phyloP scores from a whole-genome alignment of 768 basidiomycete species.

The Amanita muscaria region DNA sequence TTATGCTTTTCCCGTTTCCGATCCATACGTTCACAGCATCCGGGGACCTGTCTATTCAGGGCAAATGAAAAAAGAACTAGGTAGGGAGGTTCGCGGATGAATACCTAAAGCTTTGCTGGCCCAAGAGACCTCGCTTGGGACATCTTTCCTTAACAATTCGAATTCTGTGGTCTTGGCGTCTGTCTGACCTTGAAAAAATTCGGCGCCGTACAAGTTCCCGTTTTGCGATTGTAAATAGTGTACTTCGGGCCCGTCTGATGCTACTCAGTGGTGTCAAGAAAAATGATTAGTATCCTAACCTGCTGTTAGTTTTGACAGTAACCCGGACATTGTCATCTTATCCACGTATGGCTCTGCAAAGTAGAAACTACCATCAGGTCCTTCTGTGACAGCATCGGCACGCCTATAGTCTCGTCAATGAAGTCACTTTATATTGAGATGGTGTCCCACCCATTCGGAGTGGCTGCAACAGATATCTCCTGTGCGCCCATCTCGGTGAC shows the following conservation, averaged over 20 bases:
- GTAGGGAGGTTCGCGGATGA: constrained; percentile 12
- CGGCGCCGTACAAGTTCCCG: constrained; percentile 66
- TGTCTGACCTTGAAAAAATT: constrained; percentile 26
- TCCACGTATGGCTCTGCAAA: constrained; percentile 72
- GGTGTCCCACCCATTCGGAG: constrained; percentile 66
- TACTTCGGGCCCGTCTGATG: constrained; percentile 24
- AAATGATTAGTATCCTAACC: constrained; percentile 17
- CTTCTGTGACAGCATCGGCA: constrained; percentile 64
- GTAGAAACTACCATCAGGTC: constrained; percentile 46
- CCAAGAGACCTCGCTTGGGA: constrained; percentile 63
- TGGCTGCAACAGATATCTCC: constrained; percentile 65
- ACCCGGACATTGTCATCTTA: constrained; percentile 52
- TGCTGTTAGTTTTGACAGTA: constrained; percentile 30
- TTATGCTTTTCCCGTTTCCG: constrained; percentile 65
- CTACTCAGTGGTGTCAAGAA: too few species aligned
- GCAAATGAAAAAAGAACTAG: neutral
- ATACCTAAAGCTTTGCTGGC: constrained; percentile 73
- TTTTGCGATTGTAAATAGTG: constrained; percentile 88
- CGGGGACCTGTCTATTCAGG: constrained; percentile 42
- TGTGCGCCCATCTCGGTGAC: constrained; percentile 41
- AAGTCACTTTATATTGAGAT: neutral
- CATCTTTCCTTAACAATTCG: constrained; percentile 48
- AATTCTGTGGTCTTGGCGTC: constrained; percentile 46
- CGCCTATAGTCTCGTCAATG: constrained; percentile 31
- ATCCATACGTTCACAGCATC: constrained; percentile 96